Base-by-base conservation (phyloP, 2,329 filamentous ascomycete species). In the Fusarium burgessii region DNA sequence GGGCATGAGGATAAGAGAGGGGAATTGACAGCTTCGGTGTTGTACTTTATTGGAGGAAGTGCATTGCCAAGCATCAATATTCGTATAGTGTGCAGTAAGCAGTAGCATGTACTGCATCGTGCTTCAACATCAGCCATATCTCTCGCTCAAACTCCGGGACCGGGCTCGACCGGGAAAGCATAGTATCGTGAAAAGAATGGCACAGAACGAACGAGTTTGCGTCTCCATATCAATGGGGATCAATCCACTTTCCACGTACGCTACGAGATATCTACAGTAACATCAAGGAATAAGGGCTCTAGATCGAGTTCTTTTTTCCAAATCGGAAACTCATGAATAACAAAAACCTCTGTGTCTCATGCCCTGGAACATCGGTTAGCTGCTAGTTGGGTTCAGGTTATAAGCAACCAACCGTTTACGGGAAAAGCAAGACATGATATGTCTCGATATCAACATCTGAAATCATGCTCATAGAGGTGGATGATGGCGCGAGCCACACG, bases 401-500 rank as follows among this genome's bases (percentile, higher is more conserved):
- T 29, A 68, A 56, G 49, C 66, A 51, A 33, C 40, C 43, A 40
- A 25, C 66, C 51, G 18, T 50, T 66, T 55, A 29, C 27, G 43
- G 36, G 42, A 64, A 27, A 49, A 35, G 10, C n/a, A 58, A 49
- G 43, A 40, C 49, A 60, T 23, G 23, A 49, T 36, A 68, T 60
- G 49, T 69, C 63, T 61, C 56, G 35, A 42, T 55, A 41, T 58
- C 32, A 38, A 23, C n/a, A 41, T 36, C 15, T 29, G 49, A 40
- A 63, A 70, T 70, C 66, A 70, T 70, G 66, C 66, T 71, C 62
- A 71, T 68, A 56, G 58, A 38, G 47, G 68, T 59, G 54, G 62
- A 67, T 36, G 67, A 71, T 71, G 67, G 68, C 68, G 68, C 67
- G 58, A 69, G 56, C 59, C 68, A 72, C 51, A 62, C 64, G 51